These are phyloP conservation scores for Macrolepiota fuliginosa DNA, from an alignment of 768 basidiomycete genomes.

Conservation along the genomic window DNA sequence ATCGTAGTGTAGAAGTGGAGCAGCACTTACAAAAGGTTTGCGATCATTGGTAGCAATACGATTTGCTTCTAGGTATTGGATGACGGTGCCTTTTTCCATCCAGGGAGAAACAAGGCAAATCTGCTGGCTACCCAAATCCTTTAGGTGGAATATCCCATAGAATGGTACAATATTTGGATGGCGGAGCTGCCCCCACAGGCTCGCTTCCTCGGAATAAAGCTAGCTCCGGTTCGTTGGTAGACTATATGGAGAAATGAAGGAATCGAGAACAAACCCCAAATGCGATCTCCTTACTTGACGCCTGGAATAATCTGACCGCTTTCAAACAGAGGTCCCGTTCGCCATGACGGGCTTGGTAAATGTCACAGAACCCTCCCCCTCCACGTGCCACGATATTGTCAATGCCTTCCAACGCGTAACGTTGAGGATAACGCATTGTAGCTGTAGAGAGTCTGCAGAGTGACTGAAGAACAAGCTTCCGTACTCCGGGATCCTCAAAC, in stretches of 20 bases:
- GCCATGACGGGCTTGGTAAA: background rate
- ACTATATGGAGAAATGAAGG: background rate
- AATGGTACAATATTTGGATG: background rate
- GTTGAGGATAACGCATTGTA: background rate
- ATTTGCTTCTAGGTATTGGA: background rate
- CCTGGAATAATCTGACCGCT: background rate
- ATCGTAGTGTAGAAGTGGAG: background rate
- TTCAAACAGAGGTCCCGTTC: background rate
- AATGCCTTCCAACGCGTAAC: background rate
- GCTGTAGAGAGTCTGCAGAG: background rate
- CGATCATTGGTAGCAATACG: background rate
- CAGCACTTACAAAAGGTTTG: background rate
- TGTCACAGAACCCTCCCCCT: background rate
- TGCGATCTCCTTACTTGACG: background rate
- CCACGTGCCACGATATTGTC: background rate
- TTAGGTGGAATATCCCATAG: background rate
- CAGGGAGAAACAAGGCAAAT: background rate
- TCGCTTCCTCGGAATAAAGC: background rate
- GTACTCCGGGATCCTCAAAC: background rate
- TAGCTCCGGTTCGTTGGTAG: background rate
- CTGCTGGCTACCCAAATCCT: background rate
- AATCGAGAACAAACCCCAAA: background rate
- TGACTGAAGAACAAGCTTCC: background rate
- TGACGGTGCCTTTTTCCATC: background rate
- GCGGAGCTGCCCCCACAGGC: background rate